A percentile compares a stretch with the other conserved stretches of the same genome.
phyloP scores from a whole-genome alignment of 805 yeast species.

The Ascoidea tarda region DNA sequence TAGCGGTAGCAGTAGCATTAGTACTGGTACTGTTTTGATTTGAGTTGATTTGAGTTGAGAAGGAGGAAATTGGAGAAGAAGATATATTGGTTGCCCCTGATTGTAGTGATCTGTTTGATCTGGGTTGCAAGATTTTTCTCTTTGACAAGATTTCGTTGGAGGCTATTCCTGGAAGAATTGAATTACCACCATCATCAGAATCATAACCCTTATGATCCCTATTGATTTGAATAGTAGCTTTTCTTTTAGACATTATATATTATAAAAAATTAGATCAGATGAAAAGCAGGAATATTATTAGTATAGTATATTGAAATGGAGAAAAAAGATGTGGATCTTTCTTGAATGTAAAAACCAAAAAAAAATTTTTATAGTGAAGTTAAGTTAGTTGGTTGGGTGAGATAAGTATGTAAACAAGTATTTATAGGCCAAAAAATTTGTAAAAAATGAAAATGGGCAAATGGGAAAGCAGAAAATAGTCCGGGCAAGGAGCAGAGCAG shows the following conservation, averaged over 20 bases:
- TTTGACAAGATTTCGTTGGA: constrained; percentile 5
- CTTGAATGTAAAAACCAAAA: too few species aligned
- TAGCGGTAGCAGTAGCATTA: constrained; percentile 3
- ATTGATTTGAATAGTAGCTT: constrained; percentile 1
- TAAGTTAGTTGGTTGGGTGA: too few species aligned
- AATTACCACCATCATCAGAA: constrained; percentile 4
- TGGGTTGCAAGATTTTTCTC: constrained; percentile 8
- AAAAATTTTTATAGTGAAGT: too few species aligned
- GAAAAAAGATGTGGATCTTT: too few species aligned
- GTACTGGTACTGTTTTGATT: constrained; percentile 2
- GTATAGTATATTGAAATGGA: too few species aligned
- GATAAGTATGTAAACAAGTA: too few species aligned
- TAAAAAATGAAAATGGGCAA: too few species aligned
- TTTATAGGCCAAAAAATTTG: too few species aligned
- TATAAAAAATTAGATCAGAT: too few species aligned
- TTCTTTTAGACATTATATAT: constrained; percentile 2
- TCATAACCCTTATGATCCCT: background rate
- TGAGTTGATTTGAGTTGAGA: constrained; percentile 2
- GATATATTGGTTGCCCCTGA: background rate
- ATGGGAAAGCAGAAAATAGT: too few species aligned
- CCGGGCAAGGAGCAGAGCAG: too few species aligned
- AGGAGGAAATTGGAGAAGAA: background rate
- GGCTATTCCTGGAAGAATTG: constrained; percentile 1
- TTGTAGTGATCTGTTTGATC: constrained; percentile 1
- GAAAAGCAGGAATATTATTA: too few species aligned